Percentiles rank a stretch among this genome's conserved stretches.
These are phyloP conservation scores for Ophiocordyceps camponoti-rufipedis DNA, from an alignment of 2,329 filamentous ascomycete species.

Conservation along the genomic window DNA sequence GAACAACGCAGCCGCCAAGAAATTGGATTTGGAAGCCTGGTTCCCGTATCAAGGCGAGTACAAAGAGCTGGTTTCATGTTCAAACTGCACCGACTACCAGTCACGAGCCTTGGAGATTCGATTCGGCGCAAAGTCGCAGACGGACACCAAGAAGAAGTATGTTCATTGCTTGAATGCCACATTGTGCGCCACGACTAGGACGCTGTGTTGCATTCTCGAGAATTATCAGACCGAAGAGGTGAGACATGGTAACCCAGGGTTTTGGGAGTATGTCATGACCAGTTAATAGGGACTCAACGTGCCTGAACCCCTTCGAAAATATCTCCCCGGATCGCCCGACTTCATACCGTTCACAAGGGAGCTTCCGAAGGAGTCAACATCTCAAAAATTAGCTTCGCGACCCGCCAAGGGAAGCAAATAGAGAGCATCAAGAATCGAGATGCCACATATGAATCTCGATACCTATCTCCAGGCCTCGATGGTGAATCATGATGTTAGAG, in stretches of 20 bases:
- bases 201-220: constrained; percentile 86
- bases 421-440: too few relatives aligned
- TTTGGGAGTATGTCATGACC: neutral
- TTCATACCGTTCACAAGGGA: constrained; percentile 84
- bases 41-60: constrained; percentile 94
- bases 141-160: constrained; percentile 72
- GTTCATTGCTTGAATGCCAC: constrained; percentile 87
- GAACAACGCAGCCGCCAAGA: constrained; percentile 63
- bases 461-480: too few relatives aligned
- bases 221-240: constrained; percentile 89
- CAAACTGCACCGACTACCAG: constrained; percentile 97
- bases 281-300: constrained; percentile 48
- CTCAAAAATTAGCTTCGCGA: constrained; percentile 12
- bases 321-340: constrained; percentile 74
- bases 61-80: constrained; percentile 95
- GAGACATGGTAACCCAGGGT: constrained; percentile 11
- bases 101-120: constrained; percentile 84
- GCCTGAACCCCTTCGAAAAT: constrained; percentile 71
- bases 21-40: constrained; percentile 92
- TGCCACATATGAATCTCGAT: too few relatives aligned
- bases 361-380: constrained; percentile 46
- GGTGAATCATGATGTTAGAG: too few relatives aligned
- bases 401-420: constrained; percentile 13
- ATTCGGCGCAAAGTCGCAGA: constrained; percentile 74
- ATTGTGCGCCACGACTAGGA: constrained; percentile 77